These are phyloP conservation scores for Penicillium cosmopolitanum DNA, from an alignment of 495 filamentous ascomycete species.

Conservation along the genomic window DNA sequence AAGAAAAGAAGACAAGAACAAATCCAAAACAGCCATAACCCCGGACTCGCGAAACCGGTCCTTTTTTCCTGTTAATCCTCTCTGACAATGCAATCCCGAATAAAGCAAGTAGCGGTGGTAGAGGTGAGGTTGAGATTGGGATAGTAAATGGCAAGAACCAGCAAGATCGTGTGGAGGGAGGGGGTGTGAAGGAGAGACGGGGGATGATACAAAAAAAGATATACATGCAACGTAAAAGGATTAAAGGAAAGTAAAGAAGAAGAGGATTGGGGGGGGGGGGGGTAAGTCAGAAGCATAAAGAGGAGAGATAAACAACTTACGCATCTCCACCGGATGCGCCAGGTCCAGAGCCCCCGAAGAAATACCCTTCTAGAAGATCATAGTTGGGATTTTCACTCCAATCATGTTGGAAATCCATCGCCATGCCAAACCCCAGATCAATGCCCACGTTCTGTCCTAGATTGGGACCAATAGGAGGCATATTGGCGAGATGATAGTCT, in stretches of 20 bases:
- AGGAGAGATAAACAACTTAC: constrained; percentile 11
- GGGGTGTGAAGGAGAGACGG: background rate
- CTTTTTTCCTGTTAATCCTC: constrained; percentile 16
- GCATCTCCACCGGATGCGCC: constrained; percentile 35
- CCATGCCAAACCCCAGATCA: constrained; percentile 76
- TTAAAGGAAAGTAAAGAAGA: constrained; percentile 8
- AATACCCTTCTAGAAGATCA: constrained; percentile 90
- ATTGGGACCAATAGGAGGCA: constrained; percentile 35
- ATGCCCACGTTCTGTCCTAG: constrained; percentile 56
- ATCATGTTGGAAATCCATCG: constrained; percentile 75
- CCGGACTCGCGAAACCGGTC: constrained; percentile 13
- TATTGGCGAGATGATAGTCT: constrained; percentile 34
- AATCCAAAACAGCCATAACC: constrained; percentile 8
- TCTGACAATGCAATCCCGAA: constrained; percentile 21
- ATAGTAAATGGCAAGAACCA: background rate
- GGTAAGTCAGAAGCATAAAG: constrained; percentile 8
- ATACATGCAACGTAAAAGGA: background rate
- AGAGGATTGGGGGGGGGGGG: constrained; percentile 4
- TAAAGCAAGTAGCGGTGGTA: constrained; percentile 12
- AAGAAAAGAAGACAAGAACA: background rate
- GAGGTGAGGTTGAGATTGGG: constrained; percentile 4
- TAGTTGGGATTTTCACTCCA: constrained; percentile 78
- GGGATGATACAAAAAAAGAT: background rate
- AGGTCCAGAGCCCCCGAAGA: constrained; percentile 67
- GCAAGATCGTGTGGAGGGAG: background rate